Conservation (phyloP, 108 stramenopile species). For the Pseudonitzschia multiseries region DNA sequence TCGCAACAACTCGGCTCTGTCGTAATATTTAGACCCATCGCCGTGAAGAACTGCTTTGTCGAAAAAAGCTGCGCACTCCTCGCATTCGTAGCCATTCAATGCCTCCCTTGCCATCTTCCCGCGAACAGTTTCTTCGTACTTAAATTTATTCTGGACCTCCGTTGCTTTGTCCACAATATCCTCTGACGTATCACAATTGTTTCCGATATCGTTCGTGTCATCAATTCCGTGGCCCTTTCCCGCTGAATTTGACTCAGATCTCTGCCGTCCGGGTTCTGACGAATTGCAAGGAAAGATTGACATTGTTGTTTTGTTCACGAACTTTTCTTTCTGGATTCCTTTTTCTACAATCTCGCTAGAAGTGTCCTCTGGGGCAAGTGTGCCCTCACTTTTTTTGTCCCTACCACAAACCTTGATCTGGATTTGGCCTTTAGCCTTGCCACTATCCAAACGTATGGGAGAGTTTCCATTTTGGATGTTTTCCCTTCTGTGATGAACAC, state of each 20-base stretch:
- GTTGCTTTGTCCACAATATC: too few relatives aligned
- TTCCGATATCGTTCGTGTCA: neutral
- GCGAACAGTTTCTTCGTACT: slow-evolving; percentile 29
- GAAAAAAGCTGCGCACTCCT: slow-evolving; percentile 32
- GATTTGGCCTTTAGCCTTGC: neutral
- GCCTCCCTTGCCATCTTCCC: slow-evolving; percentile 24
- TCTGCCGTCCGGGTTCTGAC: too few relatives aligned
- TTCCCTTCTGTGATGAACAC: neutral
- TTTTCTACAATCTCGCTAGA: neutral
- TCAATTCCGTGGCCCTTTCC: neutral
- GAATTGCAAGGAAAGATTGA: neutral
- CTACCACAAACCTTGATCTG: neutral
- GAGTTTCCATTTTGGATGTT: neutral
- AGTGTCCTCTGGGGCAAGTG: neutral
- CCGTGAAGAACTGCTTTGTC: slow-evolving; percentile 20
- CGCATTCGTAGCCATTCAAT: slow-evolving; percentile 23
- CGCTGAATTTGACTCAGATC: too few relatives aligned
- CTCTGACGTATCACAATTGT: neutral
- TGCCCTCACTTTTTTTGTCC: neutral
- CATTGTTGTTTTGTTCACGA: neutral
- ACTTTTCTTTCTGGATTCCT: neutral
- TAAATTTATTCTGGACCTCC: neutral
- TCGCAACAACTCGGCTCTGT: slow-evolving; percentile 26
- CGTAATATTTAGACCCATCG: slow-evolving; percentile 15
- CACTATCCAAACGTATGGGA: neutral